Base-by-base conservation (phyloP, 371 early-diverging fungal species). In the Rhizopus arrhizus region DNA sequence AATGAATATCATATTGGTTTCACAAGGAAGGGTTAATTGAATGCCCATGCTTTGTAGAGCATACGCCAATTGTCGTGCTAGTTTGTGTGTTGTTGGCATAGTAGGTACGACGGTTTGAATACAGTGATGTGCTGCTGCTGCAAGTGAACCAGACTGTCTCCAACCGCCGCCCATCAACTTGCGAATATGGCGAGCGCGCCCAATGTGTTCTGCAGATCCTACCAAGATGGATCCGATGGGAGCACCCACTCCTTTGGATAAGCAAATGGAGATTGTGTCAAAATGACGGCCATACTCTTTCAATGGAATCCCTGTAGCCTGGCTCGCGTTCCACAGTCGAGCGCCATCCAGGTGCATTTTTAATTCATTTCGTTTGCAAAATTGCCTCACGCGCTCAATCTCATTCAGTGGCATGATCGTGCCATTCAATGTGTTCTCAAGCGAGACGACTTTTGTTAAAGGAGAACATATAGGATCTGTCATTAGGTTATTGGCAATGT, bases 161-260 rank as follows among this genome's bases (percentile, higher is more conserved):
- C 92, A 91, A 2, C 92, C 95, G 43, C 96, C 96, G 29, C 96
- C 96, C 79, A 90, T 91, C 63, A 92, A 55, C 66, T 95, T 92
- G 36, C 96, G 81, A 59, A 91, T 82, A 59, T 92, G 92, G 11
- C 88, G 73, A 0, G 95, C 95, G 38, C 79, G 82, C 29, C 78
- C 78, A 50, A 95, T 90, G 34, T 83, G 75, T 7, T 64, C 60
- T 31, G 70, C 43, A 8, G 69, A 65, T 3, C 83, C 92, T 1
- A 91, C 89, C 46, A 96, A 67, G 4, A 93, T 77, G 5, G 93
- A 90, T 0, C 96, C 96, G 32, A 96, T 86, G 4, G 96, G 96
- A 4, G 95, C 94, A 13, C 96, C 95, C 2, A 77, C 77, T 33
- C 90, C 89, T 63, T 96, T 96, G 11, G 94, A 94, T 6, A 95